phyloP scores from a whole-genome alignment of 2,329 filamentous ascomycete genomes.

The Tympanopsis confertula region DNA sequence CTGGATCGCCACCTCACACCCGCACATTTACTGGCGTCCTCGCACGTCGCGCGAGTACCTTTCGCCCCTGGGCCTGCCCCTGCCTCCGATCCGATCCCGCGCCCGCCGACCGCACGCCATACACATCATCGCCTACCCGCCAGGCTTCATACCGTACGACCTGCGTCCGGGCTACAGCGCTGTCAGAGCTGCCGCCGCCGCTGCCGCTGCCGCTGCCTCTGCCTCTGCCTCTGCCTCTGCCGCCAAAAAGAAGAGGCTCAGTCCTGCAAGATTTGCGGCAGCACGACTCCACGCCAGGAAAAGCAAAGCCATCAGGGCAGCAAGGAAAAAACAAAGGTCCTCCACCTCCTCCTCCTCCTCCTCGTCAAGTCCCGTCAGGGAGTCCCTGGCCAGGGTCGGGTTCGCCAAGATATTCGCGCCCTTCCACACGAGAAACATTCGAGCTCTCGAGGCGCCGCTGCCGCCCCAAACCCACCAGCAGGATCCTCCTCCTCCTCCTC shows the following conservation, averaged over 20 bases:
- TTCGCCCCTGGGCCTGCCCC: slow-evolving; percentile 15
- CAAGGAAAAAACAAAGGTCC: not conserved
- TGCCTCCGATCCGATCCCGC: slow-evolving; percentile 33
- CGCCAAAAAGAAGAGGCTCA: no score
- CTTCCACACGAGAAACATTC: not conserved
- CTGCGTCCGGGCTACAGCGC: slow-evolving; percentile 17
- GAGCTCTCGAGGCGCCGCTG: not conserved
- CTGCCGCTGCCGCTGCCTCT: not conserved
- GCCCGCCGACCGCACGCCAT: slow-evolving; percentile 42
- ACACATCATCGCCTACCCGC: slow-evolving; percentile 35
- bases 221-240: no score
- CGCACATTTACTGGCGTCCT: not conserved
- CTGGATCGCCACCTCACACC: not conserved
- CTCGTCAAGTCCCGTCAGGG: no score
- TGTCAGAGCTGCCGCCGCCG: slow-evolving; percentile 13
- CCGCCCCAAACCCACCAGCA: no score
- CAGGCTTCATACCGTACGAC: slow-evolving; percentile 26
- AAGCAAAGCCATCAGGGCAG: no score
- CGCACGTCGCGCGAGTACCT: not conserved
- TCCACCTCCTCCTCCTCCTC: not conserved
- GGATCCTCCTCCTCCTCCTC: no score
- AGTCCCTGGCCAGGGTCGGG: not conserved
- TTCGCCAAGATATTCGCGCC: not conserved
- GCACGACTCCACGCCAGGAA: no score
- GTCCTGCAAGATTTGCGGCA: no score